Evolutionary conservation across 345 rosid genomes (phyloP).

Genomic region (Gossypium thurberi): DNA sequence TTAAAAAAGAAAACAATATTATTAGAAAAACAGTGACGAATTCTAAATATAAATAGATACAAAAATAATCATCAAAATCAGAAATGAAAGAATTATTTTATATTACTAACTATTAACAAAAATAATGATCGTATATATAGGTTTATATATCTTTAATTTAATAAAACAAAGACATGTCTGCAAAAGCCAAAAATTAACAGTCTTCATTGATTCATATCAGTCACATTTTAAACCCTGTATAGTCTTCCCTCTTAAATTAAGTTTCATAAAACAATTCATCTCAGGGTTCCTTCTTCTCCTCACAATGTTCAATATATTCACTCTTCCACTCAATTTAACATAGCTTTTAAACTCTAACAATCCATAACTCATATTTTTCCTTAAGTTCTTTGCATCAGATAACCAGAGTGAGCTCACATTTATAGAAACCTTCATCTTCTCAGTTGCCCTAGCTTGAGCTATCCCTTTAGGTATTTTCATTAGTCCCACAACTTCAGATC

Average conservation of each 20-base stretch:
- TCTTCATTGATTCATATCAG: not conserved
- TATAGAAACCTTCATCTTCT: slow-evolving; percentile 18
- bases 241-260: slow-evolving; percentile 18
- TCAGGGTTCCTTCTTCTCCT: slow-evolving; percentile 27
- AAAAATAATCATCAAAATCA: too few relatives aligned
- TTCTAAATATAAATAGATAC: too few relatives aligned
- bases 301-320: slow-evolving; percentile 21
- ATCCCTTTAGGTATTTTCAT: slow-evolving; percentile 19
- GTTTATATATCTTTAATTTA: not conserved
- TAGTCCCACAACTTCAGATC: slow-evolving; percentile 20
- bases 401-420: slow-evolving; percentile 19
- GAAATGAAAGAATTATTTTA: too few relatives aligned
- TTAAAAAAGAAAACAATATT: too few relatives aligned
- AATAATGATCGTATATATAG: not conserved
- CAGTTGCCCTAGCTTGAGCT: slow-evolving; percentile 25
- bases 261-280: slow-evolving; percentile 36
- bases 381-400: slow-evolving; percentile 12
- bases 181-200: not conserved
- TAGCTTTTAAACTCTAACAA: slow-evolving; percentile 27
- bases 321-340: slow-evolving; percentile 30
- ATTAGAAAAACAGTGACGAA: too few relatives aligned
- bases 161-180: not conserved
- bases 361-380: slow-evolving; percentile 29
- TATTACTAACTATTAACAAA: not conserved
- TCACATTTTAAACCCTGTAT: slow-evolving; percentile 27